Evolutionary conservation across 805 yeast genomes (phyloP).

Genomic region (Yamadazyma akitaensis): DNA sequence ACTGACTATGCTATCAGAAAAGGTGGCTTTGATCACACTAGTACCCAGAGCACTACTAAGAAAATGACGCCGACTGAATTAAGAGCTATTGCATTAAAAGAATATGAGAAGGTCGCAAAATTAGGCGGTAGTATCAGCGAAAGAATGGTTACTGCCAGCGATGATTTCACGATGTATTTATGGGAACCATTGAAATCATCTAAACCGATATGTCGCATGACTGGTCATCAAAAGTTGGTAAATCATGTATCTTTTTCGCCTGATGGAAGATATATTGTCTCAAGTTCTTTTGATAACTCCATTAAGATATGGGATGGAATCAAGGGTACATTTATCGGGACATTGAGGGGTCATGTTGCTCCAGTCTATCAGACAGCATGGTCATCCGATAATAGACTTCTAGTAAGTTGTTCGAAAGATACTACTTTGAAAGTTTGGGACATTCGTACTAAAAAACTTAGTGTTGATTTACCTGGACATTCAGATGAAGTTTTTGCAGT

Average conservation of each 20-base stretch:
- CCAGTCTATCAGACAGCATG: conserved; percentile 97
- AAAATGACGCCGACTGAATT: conserved; percentile 24
- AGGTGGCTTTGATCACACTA: conserved; percentile 80
- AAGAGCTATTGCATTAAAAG: conserved; percentile 50
- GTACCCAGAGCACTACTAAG: conserved; percentile 39
- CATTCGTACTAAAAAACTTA: conserved; percentile 75
- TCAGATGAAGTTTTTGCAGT: conserved; percentile 94
- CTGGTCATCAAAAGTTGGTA: conserved; percentile 96
- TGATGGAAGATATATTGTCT: conserved; percentile 85
- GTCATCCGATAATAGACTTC: conserved; percentile 89
- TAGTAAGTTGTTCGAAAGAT: conserved; percentile 93
- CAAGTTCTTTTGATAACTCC: conserved; percentile 94
- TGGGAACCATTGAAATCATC: conserved; percentile 86
- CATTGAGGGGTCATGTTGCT: conserved; percentile 96
- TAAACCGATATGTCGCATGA: conserved; percentile 90
- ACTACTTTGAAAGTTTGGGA: conserved; percentile 98
- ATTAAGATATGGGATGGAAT: conserved; percentile 95
- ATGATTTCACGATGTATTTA: conserved; percentile 95
- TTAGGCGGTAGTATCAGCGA: conserved; percentile 58
- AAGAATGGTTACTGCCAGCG: conserved; percentile 90
- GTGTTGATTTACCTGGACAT: conserved; percentile 93
- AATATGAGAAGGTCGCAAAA: conserved; percentile 62
- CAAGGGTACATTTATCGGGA: conserved; percentile 83
- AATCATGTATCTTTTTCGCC: conserved; percentile 96
- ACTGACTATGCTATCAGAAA: conserved; percentile 85